Percentiles rank a stretch among this genome's conserved stretches.
These are phyloP conservation scores for Pythium guiyangense DNA, from an alignment of 352 stramenopile genomes.

Conservation along the genomic window DNA sequence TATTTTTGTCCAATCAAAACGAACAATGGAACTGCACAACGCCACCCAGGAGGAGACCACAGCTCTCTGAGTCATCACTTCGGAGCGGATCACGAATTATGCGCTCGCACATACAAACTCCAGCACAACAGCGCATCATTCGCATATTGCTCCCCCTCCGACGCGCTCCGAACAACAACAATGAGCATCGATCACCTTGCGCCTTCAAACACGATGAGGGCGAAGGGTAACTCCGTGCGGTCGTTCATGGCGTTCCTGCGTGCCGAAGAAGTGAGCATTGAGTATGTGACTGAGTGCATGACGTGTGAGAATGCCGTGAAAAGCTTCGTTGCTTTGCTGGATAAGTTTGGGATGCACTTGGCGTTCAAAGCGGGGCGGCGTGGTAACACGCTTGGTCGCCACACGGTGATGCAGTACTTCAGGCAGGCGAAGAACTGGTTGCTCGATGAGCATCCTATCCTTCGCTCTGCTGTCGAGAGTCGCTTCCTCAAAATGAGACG, in stretches of 20 bases:
- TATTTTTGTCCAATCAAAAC: constrained; percentile 1
- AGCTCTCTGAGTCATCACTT: background rate
- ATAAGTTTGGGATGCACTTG: too few relatives aligned
- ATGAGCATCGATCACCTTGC: background rate
- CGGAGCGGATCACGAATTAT: background rate
- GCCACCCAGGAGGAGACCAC: too few relatives aligned
- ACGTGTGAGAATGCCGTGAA: background rate
- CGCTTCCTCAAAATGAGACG: too few relatives aligned
- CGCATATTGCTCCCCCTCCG: background rate
- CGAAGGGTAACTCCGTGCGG: background rate
- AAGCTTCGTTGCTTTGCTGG: background rate
- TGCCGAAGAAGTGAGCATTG: background rate
- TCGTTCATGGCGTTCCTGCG: background rate
- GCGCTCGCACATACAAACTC: background rate
- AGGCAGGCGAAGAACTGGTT: too few relatives aligned
- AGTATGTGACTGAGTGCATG: constrained; percentile 6
- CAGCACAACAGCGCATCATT: constrained; percentile 1
- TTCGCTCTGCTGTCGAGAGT: too few relatives aligned
- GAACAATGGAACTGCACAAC: too few relatives aligned
- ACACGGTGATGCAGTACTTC: too few relatives aligned
- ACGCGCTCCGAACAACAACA: background rate
- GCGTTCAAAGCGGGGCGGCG: too few relatives aligned
- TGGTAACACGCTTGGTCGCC: too few relatives aligned
- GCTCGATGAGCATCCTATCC: too few relatives aligned
- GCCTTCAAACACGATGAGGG: background rate